Base-by-base conservation (phyloP, 2,329 filamentous ascomycete genomes). In the Stemphylium vesicarium region DNA sequence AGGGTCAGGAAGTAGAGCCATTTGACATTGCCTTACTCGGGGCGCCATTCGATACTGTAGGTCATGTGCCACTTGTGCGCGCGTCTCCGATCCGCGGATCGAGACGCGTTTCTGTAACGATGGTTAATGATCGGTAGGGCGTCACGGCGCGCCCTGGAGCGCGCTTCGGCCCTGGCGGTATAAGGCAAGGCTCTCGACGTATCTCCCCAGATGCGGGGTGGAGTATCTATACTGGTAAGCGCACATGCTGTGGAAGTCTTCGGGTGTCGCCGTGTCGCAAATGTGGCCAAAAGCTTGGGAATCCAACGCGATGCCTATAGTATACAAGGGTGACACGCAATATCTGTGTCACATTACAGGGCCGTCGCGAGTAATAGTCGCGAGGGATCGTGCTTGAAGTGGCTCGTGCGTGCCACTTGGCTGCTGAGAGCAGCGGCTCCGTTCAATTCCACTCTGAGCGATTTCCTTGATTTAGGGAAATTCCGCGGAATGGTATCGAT, bases 111-210 rank as follows among this genome's bases (percentile, higher is more conserved):
- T 4, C 7, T n/a, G 18, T 18, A 26, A n/a, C 13, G 9, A 26
- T 18, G 16, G 37, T 43, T 66, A 29, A 68, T 40, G 33, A 12
- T 24, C 10, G 16, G 6, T 50, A 79, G 78, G 78, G 74, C 7
- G 81, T 83, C 0, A 84, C 82, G 2, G 81, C 76, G 31, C 73
- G 82, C 37, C 82, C 82, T 4, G 82, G 82, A 35, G 78, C 82
- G 29, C 74, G 82, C 29, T 84, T 80, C 61, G 82, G 82, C 2
- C 82, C 82, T 2, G 70, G 70, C 36, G 82, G 82, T 4, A 83
- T 84, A 53, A 77, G 82, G 38, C 72, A 73, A 52, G 82, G 82
- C 5, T 83, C 81, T 3, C 72, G 77, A 35, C 73, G 82, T 24
- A 82, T 84, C n/a, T 50, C 54, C 11, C 63, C 79, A 0, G 68